Base-by-base conservation (phyloP, 2,329 filamentous ascomycete genomes). In the Colletotrichum trifolii region DNA sequence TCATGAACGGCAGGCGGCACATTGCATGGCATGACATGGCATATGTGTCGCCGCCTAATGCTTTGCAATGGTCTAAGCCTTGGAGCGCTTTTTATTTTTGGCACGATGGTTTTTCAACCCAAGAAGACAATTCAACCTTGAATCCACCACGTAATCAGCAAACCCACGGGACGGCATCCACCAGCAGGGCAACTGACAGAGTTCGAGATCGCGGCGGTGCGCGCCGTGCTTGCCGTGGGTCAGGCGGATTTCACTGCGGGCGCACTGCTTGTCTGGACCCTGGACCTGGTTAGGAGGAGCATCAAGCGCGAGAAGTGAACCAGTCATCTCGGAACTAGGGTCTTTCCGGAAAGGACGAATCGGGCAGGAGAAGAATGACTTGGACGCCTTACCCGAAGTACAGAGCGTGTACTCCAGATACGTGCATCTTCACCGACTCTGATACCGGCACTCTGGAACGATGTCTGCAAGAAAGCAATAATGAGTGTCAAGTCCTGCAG, bases 351-450 rank as follows among this genome's bases (percentile, higher is more conserved):
- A 13, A 34, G 42, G 42, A 43, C 63, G 25, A 66, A 66, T 49
- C 40, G 48, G 63, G 63, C 50, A 66, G 63, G 63, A 66, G 63
- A 62, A 35, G 15, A 34, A 11, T 48, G 52, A 63, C 11, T 11
- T 57, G 59, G 17, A 66, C 47, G 11, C 52, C 46, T 39, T 35
- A 11, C 42, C 38, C 40, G 39, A 34, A 65, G 52, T 40, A 65
- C 25, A 61, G 35, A 65, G 25, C 40, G 33, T 17, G 36, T 13
- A 42, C 36, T 25, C 25, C 25, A 25, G 45, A 17, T 53, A 53
- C 25, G 39, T 45, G 15, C 39, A 35, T 56, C 58, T 54, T 63
- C 63, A 66, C 63, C 59, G 63, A 66, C 63, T 66, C 57, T 66
- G 50, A 47, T 53, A 47, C 63, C 63, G 59, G 53, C 43, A 34